phyloP scores from a whole-genome alignment of 768 basidiomycete genomes.

The Artomyces pyxidatus region DNA sequence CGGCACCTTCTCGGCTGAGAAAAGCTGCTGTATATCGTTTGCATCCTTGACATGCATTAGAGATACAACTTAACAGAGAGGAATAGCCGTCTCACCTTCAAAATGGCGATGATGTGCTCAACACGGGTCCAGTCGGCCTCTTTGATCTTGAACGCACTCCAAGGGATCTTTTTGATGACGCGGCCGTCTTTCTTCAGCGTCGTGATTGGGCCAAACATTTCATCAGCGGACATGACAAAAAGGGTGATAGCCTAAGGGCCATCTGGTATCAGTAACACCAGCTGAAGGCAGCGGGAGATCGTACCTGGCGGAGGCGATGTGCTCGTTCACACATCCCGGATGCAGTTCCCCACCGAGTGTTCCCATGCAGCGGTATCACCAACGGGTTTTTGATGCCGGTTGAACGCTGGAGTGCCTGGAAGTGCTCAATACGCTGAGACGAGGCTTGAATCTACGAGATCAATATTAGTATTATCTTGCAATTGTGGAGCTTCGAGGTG shows the following conservation, averaged over 20 bases:
- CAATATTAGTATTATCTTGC: background rate
- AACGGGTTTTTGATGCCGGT: too few species aligned
- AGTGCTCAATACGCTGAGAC: background rate
- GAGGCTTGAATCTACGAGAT: background rate
- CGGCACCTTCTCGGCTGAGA: slow-evolving; percentile 19
- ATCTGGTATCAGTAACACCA: background rate
- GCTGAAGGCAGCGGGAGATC: background rate
- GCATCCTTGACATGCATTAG: slow-evolving; percentile 16
- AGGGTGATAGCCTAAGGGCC: slow-evolving; percentile 9
- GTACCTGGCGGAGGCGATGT: background rate
- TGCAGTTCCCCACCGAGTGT: too few species aligned
- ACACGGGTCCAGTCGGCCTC: slow-evolving; percentile 19
- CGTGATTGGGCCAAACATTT: slow-evolving; percentile 25
- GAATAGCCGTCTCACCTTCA: slow-evolving; percentile 8
- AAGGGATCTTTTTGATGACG: slow-evolving; percentile 20
- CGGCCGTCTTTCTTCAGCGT: slow-evolving; percentile 14
- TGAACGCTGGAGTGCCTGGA: too few species aligned
- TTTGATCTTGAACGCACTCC: slow-evolving; percentile 19
- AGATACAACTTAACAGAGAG: background rate
- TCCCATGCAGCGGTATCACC: too few species aligned
- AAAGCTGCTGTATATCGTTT: slow-evolving; percentile 21
- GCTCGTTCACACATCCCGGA: too few species aligned
- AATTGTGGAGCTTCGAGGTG: background rate
- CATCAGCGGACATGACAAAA: slow-evolving; percentile 19
- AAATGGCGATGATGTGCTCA: slow-evolving; percentile 7